phyloP scores from a whole-genome alignment of 352 stramenopile genomes.

The Peronospora belbahrii region DNA sequence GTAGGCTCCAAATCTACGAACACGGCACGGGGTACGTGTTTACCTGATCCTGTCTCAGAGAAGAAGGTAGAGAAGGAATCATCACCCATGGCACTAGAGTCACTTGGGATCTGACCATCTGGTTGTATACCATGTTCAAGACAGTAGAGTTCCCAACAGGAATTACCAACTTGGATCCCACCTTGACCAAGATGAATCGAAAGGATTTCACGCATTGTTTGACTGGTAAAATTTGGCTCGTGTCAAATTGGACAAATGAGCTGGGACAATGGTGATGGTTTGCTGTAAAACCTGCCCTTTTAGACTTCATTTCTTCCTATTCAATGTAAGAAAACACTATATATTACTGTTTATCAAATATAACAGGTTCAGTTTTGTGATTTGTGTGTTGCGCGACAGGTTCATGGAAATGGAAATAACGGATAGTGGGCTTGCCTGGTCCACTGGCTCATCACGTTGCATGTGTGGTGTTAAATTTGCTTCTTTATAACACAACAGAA shows the following conservation, averaged over 20 bases:
- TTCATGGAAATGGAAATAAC: too few species aligned
- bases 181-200: conserved; percentile 95
- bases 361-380: too few species aligned
- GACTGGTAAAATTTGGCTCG: neutral
- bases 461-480: too few species aligned
- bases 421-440: too few species aligned
- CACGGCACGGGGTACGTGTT: conserved; percentile 58
- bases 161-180: conserved; percentile 75
- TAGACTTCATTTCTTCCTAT: too few species aligned
- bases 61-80: conserved; percentile 82
- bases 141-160: conserved; percentile 86
- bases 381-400: too few species aligned
- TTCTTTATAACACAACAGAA: too few species aligned
- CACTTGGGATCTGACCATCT: conserved; percentile 26
- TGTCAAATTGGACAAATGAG: conserved; percentile 4
- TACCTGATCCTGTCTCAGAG: conserved; percentile 81
- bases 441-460: too few species aligned
- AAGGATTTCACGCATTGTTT: conserved; percentile 89
- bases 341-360: too few species aligned
- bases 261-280: conserved; percentile 9
- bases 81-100: conserved; percentile 40
- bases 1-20: conserved; percentile 84
- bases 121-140: conserved; percentile 49
- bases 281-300: too few species aligned
- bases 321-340: too few species aligned